phyloP scores from a whole-genome alignment of 129 eudicot species.

The Flaveria robusta region DNA sequence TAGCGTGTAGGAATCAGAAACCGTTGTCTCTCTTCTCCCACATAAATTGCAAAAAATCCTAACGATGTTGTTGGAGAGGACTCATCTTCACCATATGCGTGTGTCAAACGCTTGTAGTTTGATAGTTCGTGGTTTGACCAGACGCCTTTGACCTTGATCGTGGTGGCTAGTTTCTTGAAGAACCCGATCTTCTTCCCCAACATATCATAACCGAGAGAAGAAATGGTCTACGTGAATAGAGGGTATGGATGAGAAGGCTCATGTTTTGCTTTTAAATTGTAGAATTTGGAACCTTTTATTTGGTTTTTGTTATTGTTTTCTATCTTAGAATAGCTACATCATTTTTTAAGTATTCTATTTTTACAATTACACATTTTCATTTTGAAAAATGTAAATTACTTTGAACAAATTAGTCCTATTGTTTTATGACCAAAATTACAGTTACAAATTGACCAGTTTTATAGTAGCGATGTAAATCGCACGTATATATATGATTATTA shows the following conservation, averaged over 20 bases:
- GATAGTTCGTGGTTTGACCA: conserved; percentile 8
- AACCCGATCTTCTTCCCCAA: conserved; percentile 49
- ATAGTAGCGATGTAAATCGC: too few species aligned
- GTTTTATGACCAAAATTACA: too few species aligned
- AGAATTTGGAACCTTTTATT: not conserved
- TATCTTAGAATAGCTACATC: not conserved
- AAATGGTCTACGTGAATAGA: not conserved
- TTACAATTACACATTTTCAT: too few species aligned
- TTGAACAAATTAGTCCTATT: too few species aligned
- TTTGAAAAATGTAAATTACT: too few species aligned
- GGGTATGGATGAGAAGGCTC: conserved; percentile 5
- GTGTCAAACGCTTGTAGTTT: conserved; percentile 27
- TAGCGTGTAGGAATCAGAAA: conserved; percentile 68
- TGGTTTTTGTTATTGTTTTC: conserved; percentile 14
- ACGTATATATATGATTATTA: too few species aligned
- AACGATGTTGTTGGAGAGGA: conserved; percentile 33
- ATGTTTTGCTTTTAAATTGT: conserved; percentile 24
- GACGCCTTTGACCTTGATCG: conserved; percentile 34
- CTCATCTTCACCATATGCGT: conserved; percentile 14
- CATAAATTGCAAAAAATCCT: conserved; percentile 66
- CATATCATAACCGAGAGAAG: conserved; percentile 31
- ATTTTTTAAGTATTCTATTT: not conserved
- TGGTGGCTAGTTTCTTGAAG: conserved; percentile 60
- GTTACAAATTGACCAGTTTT: too few species aligned
- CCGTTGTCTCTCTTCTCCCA: conserved; percentile 61